A percentile compares a stretch with the other conserved stretches of the same genome.
Conservation (phyloP, 306 rosid species). For the Mimosa bimucronata region DNA sequence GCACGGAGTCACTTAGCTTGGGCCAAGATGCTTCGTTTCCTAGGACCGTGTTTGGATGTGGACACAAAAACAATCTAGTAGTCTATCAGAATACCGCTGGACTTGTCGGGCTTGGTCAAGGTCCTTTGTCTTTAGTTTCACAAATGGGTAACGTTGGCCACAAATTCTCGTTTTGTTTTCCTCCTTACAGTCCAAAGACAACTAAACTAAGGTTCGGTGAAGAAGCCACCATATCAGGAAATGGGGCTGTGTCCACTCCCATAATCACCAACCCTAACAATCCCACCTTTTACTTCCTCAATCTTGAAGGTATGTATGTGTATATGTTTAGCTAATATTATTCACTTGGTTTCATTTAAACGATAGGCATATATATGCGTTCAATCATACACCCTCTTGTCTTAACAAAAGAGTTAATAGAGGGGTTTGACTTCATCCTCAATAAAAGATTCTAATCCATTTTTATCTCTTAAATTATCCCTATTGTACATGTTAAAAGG, state of each 20-base stretch:
- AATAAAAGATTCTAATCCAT: no score
- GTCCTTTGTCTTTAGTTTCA: background rate
- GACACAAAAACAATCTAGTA: background rate
- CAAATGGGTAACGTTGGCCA: background rate
- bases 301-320: background rate
- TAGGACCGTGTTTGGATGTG: conserved; percentile 30
- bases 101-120: background rate
- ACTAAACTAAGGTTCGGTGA: background rate
- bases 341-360: no score
- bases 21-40: background rate
- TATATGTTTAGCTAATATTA: background rate
- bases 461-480: no score
- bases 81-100: background rate
- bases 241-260: background rate
- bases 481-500: no score
- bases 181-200: background rate
- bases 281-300: background rate
- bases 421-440: no score
- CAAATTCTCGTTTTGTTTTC: background rate
- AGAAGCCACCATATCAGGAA: background rate
- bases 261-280: background rate
- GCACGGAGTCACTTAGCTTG: conserved; percentile 13
- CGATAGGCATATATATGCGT: no score
- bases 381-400: no score
- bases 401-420: no score